Base-by-base conservation (phyloP, 179 eudicot genomes). In the Patellifolia procumbens region DNA sequence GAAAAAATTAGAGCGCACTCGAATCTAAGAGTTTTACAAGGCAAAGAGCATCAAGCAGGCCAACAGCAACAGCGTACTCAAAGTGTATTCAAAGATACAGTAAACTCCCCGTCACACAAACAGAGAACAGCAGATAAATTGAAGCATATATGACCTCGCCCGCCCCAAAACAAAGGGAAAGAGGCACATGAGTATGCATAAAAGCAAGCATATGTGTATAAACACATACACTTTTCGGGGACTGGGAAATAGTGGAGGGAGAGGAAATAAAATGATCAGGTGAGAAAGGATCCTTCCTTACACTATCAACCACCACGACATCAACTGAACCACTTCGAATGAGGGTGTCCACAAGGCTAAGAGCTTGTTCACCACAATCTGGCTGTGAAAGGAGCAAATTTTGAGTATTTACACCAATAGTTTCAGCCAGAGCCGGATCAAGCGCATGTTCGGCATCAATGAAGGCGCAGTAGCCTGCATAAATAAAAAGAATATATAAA, bases 381-480 rank as follows among this genome's bases (percentile, higher is more conserved):
- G 99, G 99, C 72, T 95, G 99, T 26, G 99, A 91, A 70, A 95
- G 88, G 81, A 95, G 98, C 87, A 95, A 83, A 81, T 95, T 91
- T 76, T 81, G 71, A 32, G 97, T 86, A 80, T 95, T 85, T 74
- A 95, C 99, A 70, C 98, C 99, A 79, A 95, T 91, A 68, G 97
- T 32, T 79, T 93, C 88, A 24, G 99, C 99, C 60, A 95, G 85
- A 58, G 93, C 68, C 55, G 97, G 99, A 81, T 95, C 97, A 78
- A 95, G 96, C 78, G 99, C 97, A 77, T 95, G 99, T 84, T 95
- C 99, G 72, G 98, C 98, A 79, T 95, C 99, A 84, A 95, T 81
- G 72, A 95, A 95, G 62, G 89, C 97, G 88, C 99, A 95, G 74
- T 87, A 91, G 22, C 98, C 99, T 95, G 74, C 81, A 84, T 29